These are phyloP conservation scores for Acer yangbiense DNA, from an alignment of 345 rosid genomes.

Conservation along the genomic window DNA sequence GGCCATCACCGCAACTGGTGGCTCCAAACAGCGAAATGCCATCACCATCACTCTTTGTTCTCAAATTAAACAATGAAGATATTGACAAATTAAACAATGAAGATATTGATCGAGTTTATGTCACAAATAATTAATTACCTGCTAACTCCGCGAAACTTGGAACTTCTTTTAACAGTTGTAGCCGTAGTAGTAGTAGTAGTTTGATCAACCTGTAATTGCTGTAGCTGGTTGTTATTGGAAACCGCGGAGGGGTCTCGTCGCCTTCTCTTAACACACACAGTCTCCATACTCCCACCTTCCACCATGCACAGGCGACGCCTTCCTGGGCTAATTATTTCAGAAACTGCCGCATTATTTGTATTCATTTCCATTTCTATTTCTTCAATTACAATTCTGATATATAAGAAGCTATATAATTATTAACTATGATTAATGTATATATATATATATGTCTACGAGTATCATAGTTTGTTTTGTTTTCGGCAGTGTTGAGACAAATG, in stretches of 20 bases:
- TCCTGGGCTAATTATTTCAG: constrained; percentile 14
- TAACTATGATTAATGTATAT: too few species aligned
- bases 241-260: constrained; percentile 26
- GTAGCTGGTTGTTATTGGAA: constrained; percentile 17
- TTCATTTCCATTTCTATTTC: constrained; percentile 12
- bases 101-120: neutral
- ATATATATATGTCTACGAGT: neutral
- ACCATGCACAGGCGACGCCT: constrained; percentile 6
- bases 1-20: too few species aligned
- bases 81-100: neutral
- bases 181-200: constrained; percentile 23
- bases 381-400: neutral
- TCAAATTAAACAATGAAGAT: too few species aligned
- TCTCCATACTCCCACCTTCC: constrained; percentile 23
- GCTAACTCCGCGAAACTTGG: constrained; percentile 51
- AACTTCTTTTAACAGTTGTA: constrained; percentile 42
- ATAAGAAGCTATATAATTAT: neutral
- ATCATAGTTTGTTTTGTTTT: neutral
- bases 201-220: neutral
- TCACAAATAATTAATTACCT: constrained; percentile 23
- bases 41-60: too few species aligned
- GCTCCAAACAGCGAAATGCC: too few species aligned
- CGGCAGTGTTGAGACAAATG: constrained; percentile 10
- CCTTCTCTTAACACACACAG: constrained; percentile 34
- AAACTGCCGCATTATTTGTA: constrained; percentile 16